Percentiles rank a stretch among this genome's conserved stretches.
Evolutionary conservation across 2,329 filamentous ascomycete species (phyloP).

Genomic region (Penicillium sp.): DNA sequence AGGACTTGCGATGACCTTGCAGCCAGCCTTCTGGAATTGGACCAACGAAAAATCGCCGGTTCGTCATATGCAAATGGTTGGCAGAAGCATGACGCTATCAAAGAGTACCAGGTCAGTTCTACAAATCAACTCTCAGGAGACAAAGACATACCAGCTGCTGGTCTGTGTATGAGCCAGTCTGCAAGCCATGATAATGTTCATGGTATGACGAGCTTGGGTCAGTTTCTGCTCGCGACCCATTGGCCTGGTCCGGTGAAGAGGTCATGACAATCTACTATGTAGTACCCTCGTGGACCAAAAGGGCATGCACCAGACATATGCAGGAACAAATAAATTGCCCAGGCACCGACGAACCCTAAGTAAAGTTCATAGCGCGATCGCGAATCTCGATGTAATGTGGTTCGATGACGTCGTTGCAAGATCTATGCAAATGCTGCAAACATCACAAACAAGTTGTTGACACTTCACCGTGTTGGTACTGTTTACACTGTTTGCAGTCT

Average conservation of each 20-base stretch:
- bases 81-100: slow-evolving; percentile 59
- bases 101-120: slow-evolving; percentile 7
- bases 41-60: slow-evolving; percentile 63
- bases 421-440: slow-evolving; percentile 5
- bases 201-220: slow-evolving; percentile 18
- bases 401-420: slow-evolving; percentile 34
- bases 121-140: background rate
- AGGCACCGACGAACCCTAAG: slow-evolving; percentile 9
- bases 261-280: slow-evolving; percentile 28
- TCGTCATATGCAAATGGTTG: slow-evolving; percentile 62
- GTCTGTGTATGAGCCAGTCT: slow-evolving; percentile 54
- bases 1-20: slow-evolving; percentile 61
- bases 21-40: slow-evolving; percentile 66
- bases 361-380: slow-evolving; percentile 15
- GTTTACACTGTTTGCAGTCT: slow-evolving; percentile 31
- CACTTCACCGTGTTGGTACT: slow-evolving; percentile 19
- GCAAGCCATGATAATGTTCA: slow-evolving; percentile 39
- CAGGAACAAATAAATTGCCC: slow-evolving; percentile 6
- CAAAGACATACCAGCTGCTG: slow-evolving; percentile 50
- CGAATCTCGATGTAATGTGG: slow-evolving; percentile 20
- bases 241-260: slow-evolving; percentile 22
- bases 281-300: slow-evolving; percentile 6
- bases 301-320: slow-evolving; percentile 9
- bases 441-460: slow-evolving; percentile 11
- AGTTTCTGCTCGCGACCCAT: slow-evolving; percentile 19